Evolutionary conservation across 1,284 basidiomycete species (phyloP).

Genomic region (Fomitopsis betulina): DNA sequence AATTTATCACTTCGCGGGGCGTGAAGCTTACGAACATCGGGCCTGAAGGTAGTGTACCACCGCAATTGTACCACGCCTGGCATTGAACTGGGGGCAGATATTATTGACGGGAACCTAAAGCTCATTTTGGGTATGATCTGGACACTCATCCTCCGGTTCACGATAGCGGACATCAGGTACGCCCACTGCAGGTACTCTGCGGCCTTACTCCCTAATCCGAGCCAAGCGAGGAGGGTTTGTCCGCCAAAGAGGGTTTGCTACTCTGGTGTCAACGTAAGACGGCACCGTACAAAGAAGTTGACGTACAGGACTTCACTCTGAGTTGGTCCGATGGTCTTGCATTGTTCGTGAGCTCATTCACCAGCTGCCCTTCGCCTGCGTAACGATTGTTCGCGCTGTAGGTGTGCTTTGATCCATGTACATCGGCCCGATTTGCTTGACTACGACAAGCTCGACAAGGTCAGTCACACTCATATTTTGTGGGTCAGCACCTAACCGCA

Average conservation of each 20-base stretch:
- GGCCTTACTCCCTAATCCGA: background rate
- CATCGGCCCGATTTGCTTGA: constrained; percentile 95
- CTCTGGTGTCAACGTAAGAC: constrained; percentile 99
- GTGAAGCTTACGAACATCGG: constrained; percentile 98
- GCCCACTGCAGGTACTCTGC: constrained; percentile 21
- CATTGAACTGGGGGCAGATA: constrained; percentile 51
- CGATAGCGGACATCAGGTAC: constrained; percentile 95
- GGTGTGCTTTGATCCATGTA: constrained; percentile 94
- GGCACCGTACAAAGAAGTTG: constrained; percentile 83
- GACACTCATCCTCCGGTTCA: constrained; percentile 95
- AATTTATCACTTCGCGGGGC: constrained; percentile 92
- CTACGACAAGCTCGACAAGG: constrained; percentile 82
- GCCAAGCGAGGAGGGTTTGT: constrained; percentile 90
- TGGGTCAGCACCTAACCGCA: background rate
- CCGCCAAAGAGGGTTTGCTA: constrained; percentile 93
- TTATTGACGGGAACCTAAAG: constrained; percentile 96
- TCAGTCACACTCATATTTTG: constrained; percentile 19
- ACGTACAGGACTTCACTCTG: constrained; percentile 89
- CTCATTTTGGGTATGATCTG: constrained; percentile 99
- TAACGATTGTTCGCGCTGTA: constrained; percentile 28
- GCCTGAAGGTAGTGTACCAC: constrained; percentile 64
- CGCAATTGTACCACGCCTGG: background rate
- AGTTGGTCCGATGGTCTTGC: constrained; percentile 96
- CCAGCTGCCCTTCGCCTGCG: background rate
- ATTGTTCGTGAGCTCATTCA: constrained; percentile 53